Conservation (phyloP, 768 basidiomycete genomes). For the Boletus subparvulus region DNA sequence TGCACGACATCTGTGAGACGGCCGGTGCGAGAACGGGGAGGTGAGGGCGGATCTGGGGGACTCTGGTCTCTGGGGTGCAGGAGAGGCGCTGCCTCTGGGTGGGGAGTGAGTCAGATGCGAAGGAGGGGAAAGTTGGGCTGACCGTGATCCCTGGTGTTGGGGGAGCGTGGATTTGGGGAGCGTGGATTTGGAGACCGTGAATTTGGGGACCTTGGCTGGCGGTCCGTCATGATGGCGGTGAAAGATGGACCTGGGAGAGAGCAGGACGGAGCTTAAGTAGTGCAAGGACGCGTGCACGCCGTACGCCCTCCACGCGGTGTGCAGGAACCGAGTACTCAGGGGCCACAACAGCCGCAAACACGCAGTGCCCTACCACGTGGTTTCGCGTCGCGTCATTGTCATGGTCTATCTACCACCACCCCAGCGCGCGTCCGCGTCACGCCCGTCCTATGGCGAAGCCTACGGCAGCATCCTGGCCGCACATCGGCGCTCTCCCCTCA, state of each 20-base stretch:
- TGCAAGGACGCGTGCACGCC: slow-evolving; percentile 27
- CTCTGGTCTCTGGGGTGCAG: slow-evolving; percentile 46
- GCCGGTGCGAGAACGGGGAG: slow-evolving; percentile 32
- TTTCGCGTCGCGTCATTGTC: not conserved
- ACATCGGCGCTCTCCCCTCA: slow-evolving; percentile 69
- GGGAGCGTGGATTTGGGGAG: slow-evolving; percentile 31
- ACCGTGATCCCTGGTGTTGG: slow-evolving; percentile 63
- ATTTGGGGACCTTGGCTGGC: slow-evolving; percentile 43
- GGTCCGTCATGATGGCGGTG: slow-evolving; percentile 52
- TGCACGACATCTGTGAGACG: slow-evolving; percentile 55
- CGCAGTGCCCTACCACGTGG: slow-evolving; percentile 6
- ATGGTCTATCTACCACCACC: slow-evolving; percentile 78
- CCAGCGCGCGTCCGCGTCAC: slow-evolving; percentile 55
- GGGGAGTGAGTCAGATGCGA: slow-evolving; percentile 1
- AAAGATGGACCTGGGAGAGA: slow-evolving; percentile 7
- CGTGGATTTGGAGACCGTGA: slow-evolving; percentile 45
- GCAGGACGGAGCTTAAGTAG: slow-evolving; percentile 29
- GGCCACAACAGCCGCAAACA: slow-evolving; percentile 23
- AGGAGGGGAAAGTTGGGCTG: not conserved
- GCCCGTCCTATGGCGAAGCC: slow-evolving; percentile 68
- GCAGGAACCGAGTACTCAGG: slow-evolving; percentile 11
- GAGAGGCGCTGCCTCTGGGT: slow-evolving; percentile 63
- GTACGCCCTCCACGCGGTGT: slow-evolving; percentile 28
- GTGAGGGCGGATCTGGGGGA: slow-evolving; percentile 34
- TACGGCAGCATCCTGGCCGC: slow-evolving; percentile 70